Conservation (phyloP, 345 rosid species). For the Aquilaria sinensis region DNA sequence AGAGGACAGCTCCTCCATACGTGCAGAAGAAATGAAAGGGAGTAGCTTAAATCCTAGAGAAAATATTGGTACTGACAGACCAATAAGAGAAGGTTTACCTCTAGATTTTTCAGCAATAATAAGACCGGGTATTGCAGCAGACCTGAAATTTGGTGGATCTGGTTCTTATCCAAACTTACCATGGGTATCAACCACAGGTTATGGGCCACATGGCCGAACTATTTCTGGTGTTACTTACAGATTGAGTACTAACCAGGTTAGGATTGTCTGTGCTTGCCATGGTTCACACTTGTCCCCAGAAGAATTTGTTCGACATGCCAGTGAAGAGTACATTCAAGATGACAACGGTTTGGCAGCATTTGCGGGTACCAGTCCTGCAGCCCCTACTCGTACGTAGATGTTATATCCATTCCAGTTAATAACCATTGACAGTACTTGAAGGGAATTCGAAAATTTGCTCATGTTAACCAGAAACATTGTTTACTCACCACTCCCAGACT, state of each 20-base stretch:
- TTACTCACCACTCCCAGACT: not conserved
- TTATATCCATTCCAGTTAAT: slow-evolving; percentile 1
- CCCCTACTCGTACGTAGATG: slow-evolving; percentile 74
- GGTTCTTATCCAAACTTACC: slow-evolving; percentile 86
- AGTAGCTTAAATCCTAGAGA: slow-evolving; percentile 30
- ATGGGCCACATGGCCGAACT: slow-evolving; percentile 80
- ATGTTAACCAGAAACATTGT: slow-evolving; percentile 6
- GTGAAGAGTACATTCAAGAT: slow-evolving; percentile 48
- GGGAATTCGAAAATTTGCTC: slow-evolving; percentile 1
- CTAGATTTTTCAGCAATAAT: slow-evolving; percentile 62
- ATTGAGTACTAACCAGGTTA: slow-evolving; percentile 64
- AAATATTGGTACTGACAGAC: slow-evolving; percentile 33
- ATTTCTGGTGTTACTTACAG: slow-evolving; percentile 89
- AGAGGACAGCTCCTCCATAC: slow-evolving; percentile 73
- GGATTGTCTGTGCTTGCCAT: slow-evolving; percentile 97
- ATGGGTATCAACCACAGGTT: slow-evolving; percentile 90
- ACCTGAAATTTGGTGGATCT: slow-evolving; percentile 82
- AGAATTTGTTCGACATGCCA: slow-evolving; percentile 89
- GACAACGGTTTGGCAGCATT: slow-evolving; percentile 38
- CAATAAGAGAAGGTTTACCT: slow-evolving; percentile 41
- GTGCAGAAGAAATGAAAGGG: slow-evolving; percentile 41
- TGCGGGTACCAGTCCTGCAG: slow-evolving; percentile 52
- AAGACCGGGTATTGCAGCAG: slow-evolving; percentile 83
- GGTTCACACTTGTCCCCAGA: slow-evolving; percentile 86
- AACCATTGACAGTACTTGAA: slow-evolving; percentile 6